phyloP scores from a whole-genome alignment of 768 basidiomycete species.

The Trametopsis cervina region DNA sequence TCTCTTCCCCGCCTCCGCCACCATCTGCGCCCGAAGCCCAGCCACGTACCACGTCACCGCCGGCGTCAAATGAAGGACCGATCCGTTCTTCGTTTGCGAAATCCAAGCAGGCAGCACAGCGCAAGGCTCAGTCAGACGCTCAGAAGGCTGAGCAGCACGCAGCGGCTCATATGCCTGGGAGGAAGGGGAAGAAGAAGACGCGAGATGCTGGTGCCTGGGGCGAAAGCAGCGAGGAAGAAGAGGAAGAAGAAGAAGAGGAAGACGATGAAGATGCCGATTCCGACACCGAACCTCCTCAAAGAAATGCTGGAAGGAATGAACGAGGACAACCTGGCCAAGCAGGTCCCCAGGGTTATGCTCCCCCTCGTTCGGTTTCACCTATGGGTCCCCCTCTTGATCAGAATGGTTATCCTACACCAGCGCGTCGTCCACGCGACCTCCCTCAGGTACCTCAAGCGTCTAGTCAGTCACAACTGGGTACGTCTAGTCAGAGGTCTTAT shows the following conservation, averaged over 20 bases:
- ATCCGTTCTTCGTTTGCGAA: conserved; percentile 87
- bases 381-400: background rate
- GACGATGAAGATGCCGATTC: conserved; percentile 62
- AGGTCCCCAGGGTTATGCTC: background rate
- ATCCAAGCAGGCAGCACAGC: conserved; percentile 75
- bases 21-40: conserved; percentile 20
- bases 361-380: conserved; percentile 3
- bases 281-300: conserved; percentile 36
- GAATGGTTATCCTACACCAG: conserved; percentile 22
- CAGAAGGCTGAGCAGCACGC: conserved; percentile 79
- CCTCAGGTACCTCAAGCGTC: conserved; percentile 55
- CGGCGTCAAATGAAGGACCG: conserved; percentile 25
- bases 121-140: conserved; percentile 78
- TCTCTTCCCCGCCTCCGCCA: conserved; percentile 26
- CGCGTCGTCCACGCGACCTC: conserved; percentile 54
- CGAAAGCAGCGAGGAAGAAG: conserved; percentile 79
- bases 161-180: conserved; percentile 68
- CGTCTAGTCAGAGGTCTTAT: no score
- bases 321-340: conserved; percentile 3
- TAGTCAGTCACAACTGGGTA: background rate
- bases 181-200: conserved; percentile 38
- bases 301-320: conserved; percentile 9
- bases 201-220: conserved; percentile 39
- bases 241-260: conserved; percentile 70
- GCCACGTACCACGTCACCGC: conserved; percentile 22